Evolutionary conservation across 2,329 filamentous ascomycete genomes (phyloP).

Genomic region (Colletotrichum scovillei): DNA sequence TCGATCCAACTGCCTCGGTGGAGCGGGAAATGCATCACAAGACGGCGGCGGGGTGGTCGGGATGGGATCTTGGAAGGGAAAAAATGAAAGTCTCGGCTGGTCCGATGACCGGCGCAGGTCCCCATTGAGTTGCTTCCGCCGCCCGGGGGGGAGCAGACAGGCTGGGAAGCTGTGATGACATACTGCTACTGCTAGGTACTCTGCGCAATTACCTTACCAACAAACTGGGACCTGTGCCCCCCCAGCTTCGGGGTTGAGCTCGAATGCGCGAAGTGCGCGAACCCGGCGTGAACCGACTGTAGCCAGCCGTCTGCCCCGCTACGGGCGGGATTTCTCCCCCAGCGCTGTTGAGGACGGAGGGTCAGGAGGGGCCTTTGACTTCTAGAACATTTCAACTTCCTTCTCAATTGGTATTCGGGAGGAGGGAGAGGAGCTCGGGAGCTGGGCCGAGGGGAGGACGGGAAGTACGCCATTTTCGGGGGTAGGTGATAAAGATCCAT

Average conservation of each 20-base stretch:
- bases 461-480: neutral
- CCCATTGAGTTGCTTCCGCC: neutral
- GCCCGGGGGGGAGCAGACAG: neutral
- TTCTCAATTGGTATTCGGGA: neutral
- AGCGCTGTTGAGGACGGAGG: constrained; percentile 9
- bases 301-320: constrained; percentile 24
- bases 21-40: constrained; percentile 3
- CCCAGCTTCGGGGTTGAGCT: constrained; percentile 70
- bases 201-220: neutral
- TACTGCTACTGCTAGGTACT: too few species aligned
- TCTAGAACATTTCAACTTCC: neutral
- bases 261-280: constrained; percentile 68
- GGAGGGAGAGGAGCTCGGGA: neutral
- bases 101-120: constrained; percentile 33
- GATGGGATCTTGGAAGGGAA: neutral
- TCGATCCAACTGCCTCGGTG: constrained; percentile 12
- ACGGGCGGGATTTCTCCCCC: neutral
- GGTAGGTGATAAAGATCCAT: neutral
- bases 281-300: constrained; percentile 25
- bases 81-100: constrained; percentile 9
- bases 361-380: neutral
- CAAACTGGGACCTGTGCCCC: neutral
- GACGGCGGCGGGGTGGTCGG: neutral
- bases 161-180: neutral
- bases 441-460: neutral